Evolutionary conservation across 2,329 filamentous ascomycete genomes (phyloP).

Genomic region (Trichoderma pleuroti): DNA sequence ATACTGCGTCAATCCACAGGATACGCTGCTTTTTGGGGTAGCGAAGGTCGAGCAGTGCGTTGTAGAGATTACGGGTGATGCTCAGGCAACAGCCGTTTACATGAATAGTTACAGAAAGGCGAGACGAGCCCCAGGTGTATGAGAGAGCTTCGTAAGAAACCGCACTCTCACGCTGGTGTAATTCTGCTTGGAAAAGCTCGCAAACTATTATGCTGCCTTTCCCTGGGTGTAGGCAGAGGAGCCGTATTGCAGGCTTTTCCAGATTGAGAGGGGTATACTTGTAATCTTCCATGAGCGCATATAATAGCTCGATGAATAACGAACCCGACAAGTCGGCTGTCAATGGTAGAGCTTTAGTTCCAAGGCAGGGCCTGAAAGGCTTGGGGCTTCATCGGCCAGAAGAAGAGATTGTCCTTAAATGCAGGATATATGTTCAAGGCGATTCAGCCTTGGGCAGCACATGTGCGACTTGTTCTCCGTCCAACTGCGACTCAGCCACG

Average conservation of each 20-base stretch:
- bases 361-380: not conserved
- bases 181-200: not conserved
- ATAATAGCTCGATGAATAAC: not conserved
- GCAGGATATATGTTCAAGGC: too few relatives aligned
- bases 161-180: not conserved
- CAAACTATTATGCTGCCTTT: not conserved
- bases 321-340: not conserved
- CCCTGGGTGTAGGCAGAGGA: not conserved
- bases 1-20: conserved; percentile 1
- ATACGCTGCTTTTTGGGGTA: not conserved
- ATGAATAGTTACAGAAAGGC: not conserved
- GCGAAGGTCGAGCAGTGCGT: conserved; percentile 2
- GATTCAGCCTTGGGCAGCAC: not conserved
- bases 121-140: conserved; percentile 7
- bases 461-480: too few relatives aligned
- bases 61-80: not conserved
- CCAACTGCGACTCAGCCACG: not conserved
- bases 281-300: not conserved
- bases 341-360: not conserved
- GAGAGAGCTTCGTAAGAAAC: conserved; percentile 18
- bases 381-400: not conserved
- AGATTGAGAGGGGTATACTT: not conserved
- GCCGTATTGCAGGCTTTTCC: not conserved
- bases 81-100: not conserved
- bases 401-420: not conserved